Evolutionary conservation across 352 stramenopile genomes (phyloP), one percentile per base, ranked within the genome.

Genomic region (Globisporangium lucens): DNA sequence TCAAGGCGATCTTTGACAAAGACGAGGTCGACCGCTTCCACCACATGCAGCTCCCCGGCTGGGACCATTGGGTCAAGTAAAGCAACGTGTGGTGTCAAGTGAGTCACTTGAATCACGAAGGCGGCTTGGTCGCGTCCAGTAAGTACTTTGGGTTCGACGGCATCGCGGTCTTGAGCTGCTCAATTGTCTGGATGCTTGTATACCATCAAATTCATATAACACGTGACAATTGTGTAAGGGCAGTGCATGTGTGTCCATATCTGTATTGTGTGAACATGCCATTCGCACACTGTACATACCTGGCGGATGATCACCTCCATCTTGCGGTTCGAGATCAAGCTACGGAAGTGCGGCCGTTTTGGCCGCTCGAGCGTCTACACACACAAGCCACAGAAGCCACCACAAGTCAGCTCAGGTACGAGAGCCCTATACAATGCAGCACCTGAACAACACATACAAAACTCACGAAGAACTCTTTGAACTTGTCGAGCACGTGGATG

Each of bases 391-490:
- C 4, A 49, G 4, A n/a, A 36, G 15, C 5, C 36, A 43, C 10
- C 10, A 35, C 27, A 38, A 46, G 7, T 9, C 24, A 22, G 13
- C 13, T 58, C 53, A 30, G 22, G 51, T 29, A 22, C 7, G 24
- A 57, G 29, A 22, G 7, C 5, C 3, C 2, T 17, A 27, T 27
- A 10, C 53, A 43, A 12, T 22, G 13, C 51, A 41, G 7, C 9
- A 6, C 3, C 15, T 2, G n/a, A 4, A 10, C 24, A 33, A 4
- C 29, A 29, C 29, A 41, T 17, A 20, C 15, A 9, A 20, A 20
- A 75, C 77, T 68, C 77, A 90, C 82, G 52, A 90, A 89, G 62
- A 90, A 90, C 36, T 89, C 79, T 36, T 78, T 76, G 60, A 89
- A 90, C 63, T 89, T 90, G 60, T 88, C 80, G 35, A 84, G 73